Percentiles rank a stretch among this genome's conserved stretches.
phyloP scores from a whole-genome alignment of 2,329 filamentous ascomycete species.

The Stachybotrys elegans region DNA sequence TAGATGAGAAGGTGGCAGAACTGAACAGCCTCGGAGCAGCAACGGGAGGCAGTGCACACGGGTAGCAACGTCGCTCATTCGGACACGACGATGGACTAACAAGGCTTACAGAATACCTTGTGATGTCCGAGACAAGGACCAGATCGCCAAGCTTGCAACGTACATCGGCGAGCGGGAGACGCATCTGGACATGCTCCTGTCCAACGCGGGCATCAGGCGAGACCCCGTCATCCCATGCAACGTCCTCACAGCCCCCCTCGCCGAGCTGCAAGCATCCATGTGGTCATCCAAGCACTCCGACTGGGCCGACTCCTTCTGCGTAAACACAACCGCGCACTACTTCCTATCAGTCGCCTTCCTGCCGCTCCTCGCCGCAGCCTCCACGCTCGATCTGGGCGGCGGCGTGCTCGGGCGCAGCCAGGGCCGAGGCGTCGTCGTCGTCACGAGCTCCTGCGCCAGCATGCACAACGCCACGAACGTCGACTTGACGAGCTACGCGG shows the following conservation, averaged over 20 bases:
- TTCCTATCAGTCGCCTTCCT: slow-evolving; percentile 42
- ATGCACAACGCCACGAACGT: slow-evolving; percentile 49
- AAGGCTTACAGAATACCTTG: slow-evolving; percentile 20
- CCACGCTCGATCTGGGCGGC: slow-evolving; percentile 22
- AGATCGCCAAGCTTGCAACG: slow-evolving; percentile 27
- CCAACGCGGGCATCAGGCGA: slow-evolving; percentile 43
- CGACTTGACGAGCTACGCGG: slow-evolving; percentile 45
- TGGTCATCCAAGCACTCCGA: slow-evolving; percentile 37
- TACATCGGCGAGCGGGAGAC: slow-evolving; percentile 27
- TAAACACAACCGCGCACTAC: slow-evolving; percentile 46
- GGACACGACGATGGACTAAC: slow-evolving; percentile 5
- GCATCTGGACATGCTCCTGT: slow-evolving; percentile 42
- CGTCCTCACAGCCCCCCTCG: slow-evolving; percentile 33
- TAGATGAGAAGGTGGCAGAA: slow-evolving; percentile 29
- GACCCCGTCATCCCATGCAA: slow-evolving; percentile 38
- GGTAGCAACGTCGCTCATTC: slow-evolving; percentile 18
- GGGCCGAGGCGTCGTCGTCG: slow-evolving; percentile 39
- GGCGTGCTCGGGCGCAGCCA: slow-evolving; percentile 21
- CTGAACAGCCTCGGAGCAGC: slow-evolving; percentile 31
- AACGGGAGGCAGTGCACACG: slow-evolving; percentile 30
- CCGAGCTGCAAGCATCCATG: slow-evolving; percentile 39
- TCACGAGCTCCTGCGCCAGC: slow-evolving; percentile 47
- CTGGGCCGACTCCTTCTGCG: slow-evolving; percentile 39
- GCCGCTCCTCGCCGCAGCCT: slow-evolving; percentile 35
- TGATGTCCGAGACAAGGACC: slow-evolving; percentile 35